These are phyloP conservation scores for Podila horticola DNA, from an alignment of 192 early-diverging fungal genomes.

Conservation along the genomic window DNA sequence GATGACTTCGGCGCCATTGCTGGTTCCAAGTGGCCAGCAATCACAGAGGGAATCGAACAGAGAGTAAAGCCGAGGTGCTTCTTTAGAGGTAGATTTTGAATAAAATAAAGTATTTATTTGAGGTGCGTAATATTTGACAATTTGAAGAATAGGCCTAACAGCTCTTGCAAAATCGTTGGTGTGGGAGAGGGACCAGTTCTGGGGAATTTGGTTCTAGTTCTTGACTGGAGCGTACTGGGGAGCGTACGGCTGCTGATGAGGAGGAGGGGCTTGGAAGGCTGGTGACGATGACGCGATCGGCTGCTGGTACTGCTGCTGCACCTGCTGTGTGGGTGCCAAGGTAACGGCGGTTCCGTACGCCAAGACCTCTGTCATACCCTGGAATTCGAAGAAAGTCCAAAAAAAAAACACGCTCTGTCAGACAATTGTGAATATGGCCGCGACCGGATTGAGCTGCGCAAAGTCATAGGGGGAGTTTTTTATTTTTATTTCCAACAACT, in stretches of 20 bases:
- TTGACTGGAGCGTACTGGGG: neutral
- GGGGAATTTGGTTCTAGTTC: too few relatives aligned
- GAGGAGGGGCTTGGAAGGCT: neutral
- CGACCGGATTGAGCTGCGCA: neutral
- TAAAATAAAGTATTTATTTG: too few relatives aligned
- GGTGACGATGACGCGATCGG: neutral
- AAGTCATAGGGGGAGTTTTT: too few relatives aligned
- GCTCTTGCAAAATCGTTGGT: too few relatives aligned
- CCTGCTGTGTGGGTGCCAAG: conserved; percentile 20
- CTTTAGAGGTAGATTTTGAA: too few relatives aligned
- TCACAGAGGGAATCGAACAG: too few relatives aligned
- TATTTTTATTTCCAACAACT: neutral
- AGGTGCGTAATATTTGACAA: too few relatives aligned
- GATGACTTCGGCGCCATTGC: neutral
- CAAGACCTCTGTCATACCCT: conserved; percentile 51
- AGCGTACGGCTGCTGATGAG: neutral
- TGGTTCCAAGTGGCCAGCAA: too few relatives aligned
- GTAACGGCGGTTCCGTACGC: conserved; percentile 45
- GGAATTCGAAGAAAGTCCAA: neutral
- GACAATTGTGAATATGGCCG: too few relatives aligned
- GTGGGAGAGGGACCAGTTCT: too few relatives aligned
- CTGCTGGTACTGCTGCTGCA: neutral
- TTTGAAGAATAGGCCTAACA: too few relatives aligned
- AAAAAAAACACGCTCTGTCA: neutral
- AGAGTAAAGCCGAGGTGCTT: too few relatives aligned